phyloP scores from a whole-genome alignment of 2,329 filamentous ascomycete genomes.

The Cladosporium sp. region DNA sequence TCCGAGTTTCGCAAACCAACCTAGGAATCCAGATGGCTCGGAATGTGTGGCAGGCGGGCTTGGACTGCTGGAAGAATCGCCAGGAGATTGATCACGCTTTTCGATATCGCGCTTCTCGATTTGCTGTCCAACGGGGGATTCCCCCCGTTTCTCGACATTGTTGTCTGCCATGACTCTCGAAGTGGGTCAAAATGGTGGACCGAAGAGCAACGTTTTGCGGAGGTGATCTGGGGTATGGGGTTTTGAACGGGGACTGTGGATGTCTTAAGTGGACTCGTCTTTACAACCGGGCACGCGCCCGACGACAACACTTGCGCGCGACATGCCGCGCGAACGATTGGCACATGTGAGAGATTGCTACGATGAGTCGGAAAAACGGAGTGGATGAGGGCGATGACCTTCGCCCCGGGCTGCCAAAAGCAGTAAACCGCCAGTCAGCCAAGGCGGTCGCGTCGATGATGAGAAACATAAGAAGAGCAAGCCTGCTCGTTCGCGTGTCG shows the following conservation, averaged over 20 bases:
- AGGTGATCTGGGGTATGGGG: slow-evolving; percentile 1
- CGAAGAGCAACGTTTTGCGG: background rate
- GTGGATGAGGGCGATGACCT: background rate
- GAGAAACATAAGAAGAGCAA: background rate
- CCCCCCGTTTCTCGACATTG: background rate
- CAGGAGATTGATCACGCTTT: background rate
- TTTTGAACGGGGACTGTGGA: background rate
- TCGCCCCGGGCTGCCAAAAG: background rate
- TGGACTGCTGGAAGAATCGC: background rate
- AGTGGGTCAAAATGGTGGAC: background rate
- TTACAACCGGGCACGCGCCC: background rate
- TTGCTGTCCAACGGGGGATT: background rate
- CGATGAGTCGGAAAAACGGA: background rate
- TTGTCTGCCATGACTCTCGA: background rate
- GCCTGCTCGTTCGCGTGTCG: background rate
- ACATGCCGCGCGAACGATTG: background rate
- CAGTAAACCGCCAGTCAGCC: background rate
- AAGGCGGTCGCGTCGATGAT: background rate
- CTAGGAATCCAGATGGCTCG: background rate
- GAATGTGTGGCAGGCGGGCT: background rate
- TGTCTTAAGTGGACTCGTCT: slow-evolving; percentile 1
- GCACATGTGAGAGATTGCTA: background rate
- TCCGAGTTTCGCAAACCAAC: background rate
- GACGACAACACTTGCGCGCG: background rate
- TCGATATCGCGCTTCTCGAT: background rate